Evolutionary conservation across 257 asterid genomes (phyloP), one percentile per base, ranked within the genome.

Genomic region (Nicotiana knightiana): DNA sequence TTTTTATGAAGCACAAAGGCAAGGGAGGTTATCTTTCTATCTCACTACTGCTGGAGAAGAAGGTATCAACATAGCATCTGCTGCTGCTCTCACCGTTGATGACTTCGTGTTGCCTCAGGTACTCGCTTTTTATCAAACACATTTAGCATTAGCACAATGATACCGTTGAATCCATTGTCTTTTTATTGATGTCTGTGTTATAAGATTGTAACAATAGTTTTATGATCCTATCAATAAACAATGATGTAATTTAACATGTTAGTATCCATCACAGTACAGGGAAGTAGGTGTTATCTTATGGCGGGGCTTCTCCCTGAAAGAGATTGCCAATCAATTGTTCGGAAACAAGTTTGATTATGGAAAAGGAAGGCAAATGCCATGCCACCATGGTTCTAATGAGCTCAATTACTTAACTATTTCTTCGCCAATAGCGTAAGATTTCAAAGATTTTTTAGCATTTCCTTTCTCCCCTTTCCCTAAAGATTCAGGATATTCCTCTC

Each of bases 301-400:
- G 98, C 97, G 97, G 0, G 98, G 98, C 16, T 94, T 89, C 89
- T 88, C 90, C n/a, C 66, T 96, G 18, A 89, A 96, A 88, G 94
- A 93, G 62, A 92, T 94, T 39, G 90, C 98, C 30, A 84, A 89
- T 89, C 99, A 96, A 68, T 89, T 85, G 55, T 96, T 96, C 7
- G 98, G 99, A 54, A 96, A 84, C 79, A 91, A 89, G 80, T 83
- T 85, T 62, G 97, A 91, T 82, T 57, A 67, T 58, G 97, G 97
- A n/a, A 96, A 94, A 89, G 99, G 99, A 57, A 93, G 95, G 91
- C 99, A 96, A 87, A 96, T 96, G 99, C 98, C 99, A 0, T 80
- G 90, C 54, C 99, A 96, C 81, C 91, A 96, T 76, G 97, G 98
- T 33, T 92, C 99, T 15, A 91, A 91, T 39, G 63, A 90, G 78